Evolutionary conservation across 306 rosid genomes (phyloP).

Genomic region (apple (Malus domestica)): DNA sequence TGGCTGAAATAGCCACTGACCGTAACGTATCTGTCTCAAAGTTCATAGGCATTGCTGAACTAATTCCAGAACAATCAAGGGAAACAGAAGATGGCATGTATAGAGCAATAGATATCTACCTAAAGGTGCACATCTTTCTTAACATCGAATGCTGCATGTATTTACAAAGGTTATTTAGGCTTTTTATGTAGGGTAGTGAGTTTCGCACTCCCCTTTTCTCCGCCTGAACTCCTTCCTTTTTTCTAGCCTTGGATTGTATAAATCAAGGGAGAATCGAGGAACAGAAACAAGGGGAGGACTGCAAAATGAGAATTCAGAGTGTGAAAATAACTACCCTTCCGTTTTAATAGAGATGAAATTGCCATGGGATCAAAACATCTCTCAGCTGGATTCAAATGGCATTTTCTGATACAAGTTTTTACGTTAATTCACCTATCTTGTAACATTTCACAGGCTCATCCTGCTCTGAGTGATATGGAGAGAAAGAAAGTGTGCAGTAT

Average conservation of each 20-base stretch:
- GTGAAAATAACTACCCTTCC: neutral
- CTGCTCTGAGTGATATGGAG: constrained; percentile 74
- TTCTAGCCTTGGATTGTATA: neutral
- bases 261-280: neutral
- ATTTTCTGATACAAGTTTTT: neutral
- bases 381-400: neutral
- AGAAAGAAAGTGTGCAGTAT: constrained; percentile 89
- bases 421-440: too few species aligned
- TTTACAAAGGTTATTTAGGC: neutral
- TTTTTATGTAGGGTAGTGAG: neutral
- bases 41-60: constrained; percentile 63
- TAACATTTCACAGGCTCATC: constrained; percentile 66
- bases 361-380: neutral
- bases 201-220: neutral
- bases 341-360: neutral
- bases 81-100: constrained; percentile 86
- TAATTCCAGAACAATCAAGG: constrained; percentile 79
- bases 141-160: neutral
- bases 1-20: constrained; percentile 81
- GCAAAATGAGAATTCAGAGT: neutral
- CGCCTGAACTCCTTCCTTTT: neutral
- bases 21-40: constrained; percentile 57
- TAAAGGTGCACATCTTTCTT: constrained; percentile 53
- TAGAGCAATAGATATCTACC: constrained; percentile 81
- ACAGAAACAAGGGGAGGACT: neutral